Base-by-base conservation (phyloP, 2,329 filamentous ascomycete species). In the Arachnopeziza araneosa region DNA sequence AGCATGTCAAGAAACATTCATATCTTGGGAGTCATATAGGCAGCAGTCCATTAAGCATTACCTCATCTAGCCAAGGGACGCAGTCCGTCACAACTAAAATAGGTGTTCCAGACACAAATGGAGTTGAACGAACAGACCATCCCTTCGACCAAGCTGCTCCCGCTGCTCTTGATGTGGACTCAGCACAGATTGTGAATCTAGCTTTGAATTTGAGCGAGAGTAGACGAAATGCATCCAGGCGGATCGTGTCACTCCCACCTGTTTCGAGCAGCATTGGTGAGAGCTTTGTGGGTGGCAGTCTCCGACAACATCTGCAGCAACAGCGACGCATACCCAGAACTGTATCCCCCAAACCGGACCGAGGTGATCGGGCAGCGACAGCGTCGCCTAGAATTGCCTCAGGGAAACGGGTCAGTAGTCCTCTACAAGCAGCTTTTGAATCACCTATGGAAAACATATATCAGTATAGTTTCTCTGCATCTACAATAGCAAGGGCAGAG, bases 181-280 rank as follows among this genome's bases (percentile, higher is more conserved):
- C 93, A 8, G 85, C 88, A 3, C 90, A 96, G 73, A 96, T 98
- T 64, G 91, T 98, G 50, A 92, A 92, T 69, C 90, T 98, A 83
- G 93, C 93, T 1, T 76, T 98, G 67, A 95, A 88, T 65, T 76
- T 98, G 55, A 96, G 90, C 76, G 91, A 97, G 74, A 90, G 88
- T 69, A 84, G 86, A 65, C 84, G 85, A 70, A 81, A 80, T 75
- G 89, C 79, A 63, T 84, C 77, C 73, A 83, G 78, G 74, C 82
- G 77, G 74, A 44, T 26, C 6, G n/a, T 30, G 6, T 17, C 22
- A n/a, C 21, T 50, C 2, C 79, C 84, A 3, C 63, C 74, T 75
- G 56, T 70, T 21, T 50, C 63, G 6, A 48, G 59, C 73, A 26
- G 69, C 69, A 19, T 81, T 76, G 76, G 83, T 71, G 67, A 67